Evolutionary conservation across 768 basidiomycete genomes (phyloP).

Genomic region (Lactarius sanguifluus): DNA sequence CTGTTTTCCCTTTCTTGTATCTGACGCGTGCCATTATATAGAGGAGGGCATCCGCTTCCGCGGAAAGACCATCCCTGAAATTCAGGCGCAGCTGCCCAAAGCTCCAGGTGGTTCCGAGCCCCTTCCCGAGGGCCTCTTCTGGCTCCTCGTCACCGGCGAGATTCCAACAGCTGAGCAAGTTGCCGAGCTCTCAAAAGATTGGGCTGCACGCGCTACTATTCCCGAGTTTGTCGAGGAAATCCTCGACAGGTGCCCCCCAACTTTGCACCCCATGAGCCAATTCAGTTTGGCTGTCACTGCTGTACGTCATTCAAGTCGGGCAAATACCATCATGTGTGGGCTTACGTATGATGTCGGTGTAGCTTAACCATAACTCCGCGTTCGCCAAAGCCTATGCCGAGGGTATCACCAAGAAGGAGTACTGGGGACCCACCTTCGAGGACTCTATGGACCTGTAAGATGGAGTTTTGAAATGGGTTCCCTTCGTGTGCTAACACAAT

Average conservation of each 20-base stretch:
- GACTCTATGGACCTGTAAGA: constrained; percentile 82
- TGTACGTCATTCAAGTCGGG: constrained; percentile 43
- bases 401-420: constrained; percentile 91
- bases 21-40: constrained; percentile 34
- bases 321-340: constrained; percentile 5
- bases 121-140: constrained; percentile 92
- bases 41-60: constrained; percentile 99
- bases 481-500: background rate
- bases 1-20: constrained; percentile 14
- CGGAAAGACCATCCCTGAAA: constrained; percentile 91
- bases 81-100: constrained; percentile 83
- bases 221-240: constrained; percentile 97
- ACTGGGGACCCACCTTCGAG: constrained; percentile 94
- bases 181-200: constrained; percentile 81
- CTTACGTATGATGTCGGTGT: constrained; percentile 22
- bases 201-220: constrained; percentile 89
- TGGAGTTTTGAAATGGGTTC: background rate
- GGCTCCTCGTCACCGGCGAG: constrained; percentile 94
- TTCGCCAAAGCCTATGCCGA: constrained; percentile 94
- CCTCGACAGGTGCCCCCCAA: constrained; percentile 88
- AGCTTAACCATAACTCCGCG: constrained; percentile 93
- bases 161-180: constrained; percentile 91
- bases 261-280: constrained; percentile 98
- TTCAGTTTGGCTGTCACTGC: constrained; percentile 96
- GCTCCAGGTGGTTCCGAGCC: constrained; percentile 87